phyloP scores from a whole-genome alignment of 78 protist genomes.

The slime mould (Dictyostelium discoideum) region DNA sequence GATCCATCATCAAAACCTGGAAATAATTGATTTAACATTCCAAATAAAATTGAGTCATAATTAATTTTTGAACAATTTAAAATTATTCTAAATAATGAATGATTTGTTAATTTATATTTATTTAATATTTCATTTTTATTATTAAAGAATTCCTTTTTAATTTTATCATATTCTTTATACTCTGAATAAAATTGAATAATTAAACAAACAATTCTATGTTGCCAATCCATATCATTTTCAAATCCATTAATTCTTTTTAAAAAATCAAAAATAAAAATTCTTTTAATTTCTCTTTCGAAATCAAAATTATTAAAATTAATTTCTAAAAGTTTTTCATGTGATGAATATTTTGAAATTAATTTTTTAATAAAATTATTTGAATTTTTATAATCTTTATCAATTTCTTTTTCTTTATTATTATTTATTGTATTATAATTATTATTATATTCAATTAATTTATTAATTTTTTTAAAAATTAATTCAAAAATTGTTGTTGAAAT shows the following conservation, averaged over 20 bases:
- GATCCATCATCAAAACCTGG: not conserved
- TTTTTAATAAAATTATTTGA: too few relatives aligned
- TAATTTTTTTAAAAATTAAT: too few relatives aligned
- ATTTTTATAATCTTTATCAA: too few relatives aligned
- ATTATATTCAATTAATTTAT: not conserved
- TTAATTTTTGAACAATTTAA: not conserved
- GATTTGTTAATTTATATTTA: too few relatives aligned
- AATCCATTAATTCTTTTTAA: not conserved
- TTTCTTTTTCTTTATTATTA: too few relatives aligned
- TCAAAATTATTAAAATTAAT: too few relatives aligned
- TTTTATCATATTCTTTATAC: not conserved
- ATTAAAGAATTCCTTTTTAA: not conserved
- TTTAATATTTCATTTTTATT: not conserved
- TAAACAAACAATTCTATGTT: too few relatives aligned
- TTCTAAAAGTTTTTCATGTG: not conserved
- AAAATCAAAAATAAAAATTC: too few relatives aligned
- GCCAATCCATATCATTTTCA: not conserved
- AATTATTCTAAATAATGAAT: too few relatives aligned
- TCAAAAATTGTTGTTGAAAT: too few relatives aligned
- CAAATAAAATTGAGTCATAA: not conserved
- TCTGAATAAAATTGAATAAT: not conserved
- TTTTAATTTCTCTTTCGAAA: not conserved
- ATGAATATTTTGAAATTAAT: too few relatives aligned
- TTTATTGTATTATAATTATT: too few relatives aligned
- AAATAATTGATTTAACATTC: not conserved